Evolutionary conservation across 257 asterid genomes (phyloP).

Genomic region (Cynanchum wilfordii): DNA sequence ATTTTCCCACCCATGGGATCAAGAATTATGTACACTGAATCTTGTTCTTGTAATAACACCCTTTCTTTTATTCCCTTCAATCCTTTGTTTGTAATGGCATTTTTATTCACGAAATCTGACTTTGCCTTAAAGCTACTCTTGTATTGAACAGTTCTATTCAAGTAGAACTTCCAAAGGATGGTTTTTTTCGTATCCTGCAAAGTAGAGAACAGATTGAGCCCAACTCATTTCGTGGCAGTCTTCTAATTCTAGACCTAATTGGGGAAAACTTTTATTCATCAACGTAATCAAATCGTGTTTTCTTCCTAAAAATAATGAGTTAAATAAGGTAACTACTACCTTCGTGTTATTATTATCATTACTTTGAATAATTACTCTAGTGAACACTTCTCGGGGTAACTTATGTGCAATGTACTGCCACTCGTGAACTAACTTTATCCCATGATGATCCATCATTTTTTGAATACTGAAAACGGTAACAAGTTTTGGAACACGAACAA

Average conservation of each 20-base stretch:
- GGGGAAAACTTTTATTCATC: constrained; percentile 20
- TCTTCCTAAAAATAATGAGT: constrained; percentile 22
- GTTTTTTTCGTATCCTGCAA: constrained; percentile 12
- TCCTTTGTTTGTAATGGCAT: constrained; percentile 14
- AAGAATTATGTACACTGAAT: constrained; percentile 19
- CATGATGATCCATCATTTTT: constrained; percentile 14
- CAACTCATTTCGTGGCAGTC: constrained; percentile 24
- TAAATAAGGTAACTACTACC: constrained; percentile 8
- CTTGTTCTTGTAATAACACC: constrained; percentile 11
- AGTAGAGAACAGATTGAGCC: constrained; percentile 24
- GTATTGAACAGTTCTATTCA: constrained; percentile 19
- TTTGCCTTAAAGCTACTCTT: constrained; percentile 23
- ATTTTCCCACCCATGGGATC: constrained; percentile 32
- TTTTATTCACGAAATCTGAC: constrained; percentile 23
- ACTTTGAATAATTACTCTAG: constrained; percentile 20
- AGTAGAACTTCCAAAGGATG: constrained; percentile 14
- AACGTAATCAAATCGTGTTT: constrained; percentile 6
- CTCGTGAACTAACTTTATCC: constrained; percentile 8
- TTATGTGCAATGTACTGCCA: constrained; percentile 24
- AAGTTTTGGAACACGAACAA: constrained; percentile 13
- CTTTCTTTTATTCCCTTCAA: constrained; percentile 20
- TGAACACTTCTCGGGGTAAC: constrained; percentile 17
- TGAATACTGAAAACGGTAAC: constrained; percentile 24
- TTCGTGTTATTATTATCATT: not conserved
- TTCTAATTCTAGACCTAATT: constrained; percentile 9